Evolutionary conservation across 495 filamentous ascomycete species (phyloP).

Genomic region (Sporormia fimetaria): DNA sequence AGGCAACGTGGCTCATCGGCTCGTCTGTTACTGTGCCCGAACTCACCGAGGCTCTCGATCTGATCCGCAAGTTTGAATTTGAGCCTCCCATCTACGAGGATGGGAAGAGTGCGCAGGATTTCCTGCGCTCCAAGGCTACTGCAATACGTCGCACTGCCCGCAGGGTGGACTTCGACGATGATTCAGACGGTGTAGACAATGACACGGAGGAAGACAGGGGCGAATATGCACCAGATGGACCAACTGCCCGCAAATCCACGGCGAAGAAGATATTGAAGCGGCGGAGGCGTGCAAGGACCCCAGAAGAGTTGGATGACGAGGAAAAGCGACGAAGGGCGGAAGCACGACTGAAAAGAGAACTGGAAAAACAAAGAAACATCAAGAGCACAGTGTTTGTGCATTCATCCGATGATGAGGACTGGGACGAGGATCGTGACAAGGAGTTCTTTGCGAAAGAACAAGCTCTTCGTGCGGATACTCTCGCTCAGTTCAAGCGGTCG

Average conservation of each 20-base stretch:
- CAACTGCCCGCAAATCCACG: slow-evolving; percentile 42
- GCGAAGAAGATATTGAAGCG: slow-evolving; percentile 44
- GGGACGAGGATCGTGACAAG: slow-evolving; percentile 49
- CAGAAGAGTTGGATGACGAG: slow-evolving; percentile 36
- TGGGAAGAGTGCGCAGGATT: slow-evolving; percentile 57
- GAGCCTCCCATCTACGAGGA: slow-evolving; percentile 62
- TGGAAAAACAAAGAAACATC: slow-evolving; percentile 54
- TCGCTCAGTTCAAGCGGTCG: slow-evolving; percentile 39
- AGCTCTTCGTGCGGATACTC: slow-evolving; percentile 42
- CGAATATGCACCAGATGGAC: slow-evolving; percentile 66
- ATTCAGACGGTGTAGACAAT: slow-evolving; percentile 32
- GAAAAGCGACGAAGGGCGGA: slow-evolving; percentile 32
- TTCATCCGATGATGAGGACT: slow-evolving; percentile 70
- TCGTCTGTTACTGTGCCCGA: slow-evolving; percentile 48
- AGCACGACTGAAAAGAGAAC: slow-evolving; percentile 32
- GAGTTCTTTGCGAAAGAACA: slow-evolving; percentile 64
- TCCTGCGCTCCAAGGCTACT: slow-evolving; percentile 59
- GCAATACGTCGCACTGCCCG: slow-evolving; percentile 35
- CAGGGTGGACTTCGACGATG: slow-evolving; percentile 43
- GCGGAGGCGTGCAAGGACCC: slow-evolving; percentile 36
- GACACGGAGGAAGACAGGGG: slow-evolving; percentile 37
- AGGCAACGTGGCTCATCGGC: slow-evolving; percentile 72
- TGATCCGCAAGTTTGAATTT: slow-evolving; percentile 61
- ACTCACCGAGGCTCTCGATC: slow-evolving; percentile 48
- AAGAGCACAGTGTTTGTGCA: slow-evolving; percentile 76